Evolutionary conservation across 2,329 filamentous ascomycete genomes (phyloP).

Genomic region (Paracamarosporium sp.): DNA sequence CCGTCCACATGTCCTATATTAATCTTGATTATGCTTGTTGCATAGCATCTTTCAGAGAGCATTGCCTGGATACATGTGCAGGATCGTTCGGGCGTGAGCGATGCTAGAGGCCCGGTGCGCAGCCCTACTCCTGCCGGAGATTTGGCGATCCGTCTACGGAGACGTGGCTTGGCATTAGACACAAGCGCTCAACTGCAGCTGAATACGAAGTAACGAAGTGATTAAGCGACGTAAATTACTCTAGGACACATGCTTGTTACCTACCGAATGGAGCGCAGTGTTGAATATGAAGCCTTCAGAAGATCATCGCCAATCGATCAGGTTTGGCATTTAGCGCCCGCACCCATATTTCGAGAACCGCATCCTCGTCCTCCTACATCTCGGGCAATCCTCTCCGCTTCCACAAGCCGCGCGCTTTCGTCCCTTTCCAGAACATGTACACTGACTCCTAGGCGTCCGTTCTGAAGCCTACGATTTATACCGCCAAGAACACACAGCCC

Average conservation of each 20-base stretch:
- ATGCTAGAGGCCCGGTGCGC: neutral
- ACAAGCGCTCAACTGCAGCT: neutral
- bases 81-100: neutral
- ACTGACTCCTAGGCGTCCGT: neutral
- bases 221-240: too few species aligned
- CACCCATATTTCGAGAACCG: neutral
- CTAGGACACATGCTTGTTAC: too few species aligned
- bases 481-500: neutral
- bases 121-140: conserved; percentile 1
- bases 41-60: too few species aligned
- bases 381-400: neutral
- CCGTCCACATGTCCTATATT: too few species aligned
- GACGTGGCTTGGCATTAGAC: neutral
- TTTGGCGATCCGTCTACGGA: neutral
- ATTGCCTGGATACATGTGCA: neutral
- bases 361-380: neutral
- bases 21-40: too few species aligned
- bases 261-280: conserved; percentile 2
- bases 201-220: neutral
- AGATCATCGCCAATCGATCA: conserved; percentile 15
- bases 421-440: neutral
- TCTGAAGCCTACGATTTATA: neutral
- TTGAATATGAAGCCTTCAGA: conserved; percentile 11
- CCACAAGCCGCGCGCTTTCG: neutral
- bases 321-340: too few species aligned